Evolutionary conservation across 139 green algal genomes (phyloP).

Genomic region (Edaphochlamys debaryana): DNA sequence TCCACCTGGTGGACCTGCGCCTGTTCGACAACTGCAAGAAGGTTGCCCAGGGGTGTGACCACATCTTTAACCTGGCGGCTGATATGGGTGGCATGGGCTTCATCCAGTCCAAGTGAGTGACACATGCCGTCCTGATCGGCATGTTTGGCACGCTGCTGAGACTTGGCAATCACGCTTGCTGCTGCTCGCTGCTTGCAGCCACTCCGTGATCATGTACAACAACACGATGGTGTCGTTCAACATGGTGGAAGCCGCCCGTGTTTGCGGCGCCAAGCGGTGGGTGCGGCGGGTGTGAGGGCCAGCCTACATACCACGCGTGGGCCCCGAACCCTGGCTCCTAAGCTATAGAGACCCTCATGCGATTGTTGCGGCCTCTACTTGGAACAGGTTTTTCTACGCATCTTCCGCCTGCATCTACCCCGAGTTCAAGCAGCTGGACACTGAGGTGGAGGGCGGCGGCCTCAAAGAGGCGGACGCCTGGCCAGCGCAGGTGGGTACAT

Average conservation of each 20-base stretch:
- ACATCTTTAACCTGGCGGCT: slow-evolving; percentile 99
- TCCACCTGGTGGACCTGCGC: slow-evolving; percentile 98
- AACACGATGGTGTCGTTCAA: slow-evolving; percentile 98
- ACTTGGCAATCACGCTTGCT: no score
- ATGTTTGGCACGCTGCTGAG: no score
- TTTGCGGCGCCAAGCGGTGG: slow-evolving; percentile 51
- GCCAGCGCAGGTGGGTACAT: slow-evolving; percentile 87
- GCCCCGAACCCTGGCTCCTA: no score
- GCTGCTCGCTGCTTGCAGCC: no score
- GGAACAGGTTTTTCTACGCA: slow-evolving; percentile 99
- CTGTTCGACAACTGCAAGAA: slow-evolving; percentile 97
- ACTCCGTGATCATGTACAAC: slow-evolving; percentile 99
- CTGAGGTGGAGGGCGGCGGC: slow-evolving; percentile 88
- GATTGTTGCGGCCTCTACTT: no score
- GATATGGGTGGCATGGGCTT: slow-evolving; percentile 99
- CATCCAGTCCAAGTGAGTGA: slow-evolving; percentile 99
- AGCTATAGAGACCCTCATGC: no score
- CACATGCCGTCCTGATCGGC: no score
- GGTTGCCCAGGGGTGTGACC: slow-evolving; percentile 85
- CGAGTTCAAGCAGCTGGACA: slow-evolving; percentile 94
- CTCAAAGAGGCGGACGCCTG: slow-evolving; percentile 97
- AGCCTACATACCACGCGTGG: no score
- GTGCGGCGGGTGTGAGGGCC: no score
- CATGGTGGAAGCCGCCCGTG: slow-evolving; percentile 92
- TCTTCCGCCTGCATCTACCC: slow-evolving; percentile 99